Evolutionary conservation across 2,329 filamentous ascomycete genomes (phyloP).

Genomic region (Pezicula radicicola): DNA sequence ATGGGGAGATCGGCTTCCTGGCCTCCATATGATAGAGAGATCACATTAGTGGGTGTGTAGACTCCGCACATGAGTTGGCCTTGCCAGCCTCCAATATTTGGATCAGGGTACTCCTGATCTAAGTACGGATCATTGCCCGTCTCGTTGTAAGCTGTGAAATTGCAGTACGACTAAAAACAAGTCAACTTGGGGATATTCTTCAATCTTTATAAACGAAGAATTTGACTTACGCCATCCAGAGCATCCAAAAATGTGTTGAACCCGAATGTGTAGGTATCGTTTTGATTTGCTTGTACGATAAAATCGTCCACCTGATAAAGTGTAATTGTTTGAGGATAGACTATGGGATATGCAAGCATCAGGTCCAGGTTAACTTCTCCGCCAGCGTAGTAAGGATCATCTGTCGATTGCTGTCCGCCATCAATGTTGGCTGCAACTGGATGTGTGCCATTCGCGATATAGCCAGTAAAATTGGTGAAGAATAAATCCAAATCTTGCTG

Average conservation of each 20-base stretch:
- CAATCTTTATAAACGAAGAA: background rate
- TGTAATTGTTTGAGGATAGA: conserved; percentile 40
- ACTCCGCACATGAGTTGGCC: conserved; percentile 26
- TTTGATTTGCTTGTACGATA: conserved; percentile 20
- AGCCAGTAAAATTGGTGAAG: conserved; percentile 27
- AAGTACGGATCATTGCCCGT: conserved; percentile 39
- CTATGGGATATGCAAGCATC: conserved; percentile 38
- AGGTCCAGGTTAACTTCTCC: conserved; percentile 39
- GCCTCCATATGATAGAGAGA: conserved; percentile 51
- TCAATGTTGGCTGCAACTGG: conserved; percentile 33
- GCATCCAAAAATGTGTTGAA: conserved; percentile 45
- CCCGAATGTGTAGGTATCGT: conserved; percentile 34
- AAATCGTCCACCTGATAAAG: conserved; percentile 40
- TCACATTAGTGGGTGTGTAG: conserved; percentile 43
- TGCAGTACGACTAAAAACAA: conserved; percentile 36
- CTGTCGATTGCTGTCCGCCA: conserved; percentile 24
- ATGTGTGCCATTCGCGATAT: conserved; percentile 34
- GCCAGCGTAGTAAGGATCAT: conserved; percentile 17
- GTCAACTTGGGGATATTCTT: background rate
- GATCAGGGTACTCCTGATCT: conserved; percentile 18
- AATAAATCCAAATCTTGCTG: conserved; percentile 38
- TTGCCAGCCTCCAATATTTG: conserved; percentile 8
- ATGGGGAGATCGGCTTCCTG: conserved; percentile 49
- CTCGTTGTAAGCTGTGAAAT: conserved; percentile 35
- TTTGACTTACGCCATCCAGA: conserved; percentile 32